Evolutionary conservation across 1,139 yeast genomes (phyloP), one percentile per base, ranked within the genome.

Genomic region (Saccharomyces hybrid): DNA sequence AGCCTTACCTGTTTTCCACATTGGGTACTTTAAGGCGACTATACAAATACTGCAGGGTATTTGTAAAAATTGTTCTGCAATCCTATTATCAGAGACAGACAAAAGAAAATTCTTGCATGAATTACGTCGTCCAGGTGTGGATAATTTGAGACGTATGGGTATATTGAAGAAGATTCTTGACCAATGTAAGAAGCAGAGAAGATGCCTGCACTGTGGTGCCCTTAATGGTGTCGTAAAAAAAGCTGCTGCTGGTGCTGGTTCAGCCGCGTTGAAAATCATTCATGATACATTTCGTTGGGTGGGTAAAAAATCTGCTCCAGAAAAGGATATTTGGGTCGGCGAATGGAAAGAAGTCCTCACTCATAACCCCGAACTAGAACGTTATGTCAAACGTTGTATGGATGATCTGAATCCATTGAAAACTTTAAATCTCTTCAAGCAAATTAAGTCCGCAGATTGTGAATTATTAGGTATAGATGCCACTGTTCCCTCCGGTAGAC

Each of bases 211-310:
- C 50, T 95, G 99, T 75, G 87, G 88, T 64, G 84, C 91, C 25
- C 76, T 91, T 52, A 93, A 95, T 66, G 99, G 99, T 62, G 98
- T 93, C 55, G 99, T 95, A 32, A 95, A 95, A 70, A 93, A 90
- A 69, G 97, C 97, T 2, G 99, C 98, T 2, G 82, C 88, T 31
- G 95, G 95, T 51, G 85, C 89, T 1, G 90, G 93, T 42, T 87
- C 93, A n/a, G 93, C 95, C 0, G 93, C 99, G 0, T 76, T 95
- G 59, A 93, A 93, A 68, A 88, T 95, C 60, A 88, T 95, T 55
- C 99, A 95, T 70, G 98, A 95, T 71, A 88, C 96, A 29, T 95
- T 88, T 74, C 79, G 99, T 68, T 93, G 96, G 93, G 81, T 88
- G 44, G 97, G 98, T 55, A 95, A 95, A 73, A 90, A 88, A 65